Base-by-base conservation (phyloP, 2,329 filamentous ascomycete species). In the Acrodontium crateriforme region DNA sequence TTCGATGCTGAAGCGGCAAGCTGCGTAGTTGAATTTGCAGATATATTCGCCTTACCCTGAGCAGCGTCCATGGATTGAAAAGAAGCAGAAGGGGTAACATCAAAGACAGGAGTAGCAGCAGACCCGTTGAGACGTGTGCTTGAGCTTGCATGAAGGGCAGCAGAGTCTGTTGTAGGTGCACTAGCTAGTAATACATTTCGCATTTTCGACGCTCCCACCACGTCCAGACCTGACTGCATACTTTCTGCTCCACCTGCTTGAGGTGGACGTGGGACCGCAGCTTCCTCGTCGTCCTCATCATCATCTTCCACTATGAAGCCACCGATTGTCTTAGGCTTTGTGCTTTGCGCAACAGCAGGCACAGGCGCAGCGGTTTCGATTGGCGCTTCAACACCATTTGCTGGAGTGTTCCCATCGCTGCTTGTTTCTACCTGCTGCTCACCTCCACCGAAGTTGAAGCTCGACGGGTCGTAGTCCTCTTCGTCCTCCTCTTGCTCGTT, bases 241-340 rank as follows among this genome's bases (percentile, higher is more conserved):
- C 39, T 43, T 29, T 30, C 35, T 30, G 35, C 32, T 22, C 41
- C 42, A 30, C 43, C 44, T n/a, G 40, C 25, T 34, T 47, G 44
- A 25, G 40, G 42, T 16, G 42, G 35, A 16, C 41, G 34, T 16
- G 40, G 32, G 12, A 28, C 32, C 31, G 32, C 37, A 20, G 34
- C 35, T 19, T 42, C 47, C 37, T 64, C 60, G 44, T 64, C 62
- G 46, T 71, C 67, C 47, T 68, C 65, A 45, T 68, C 65, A 51
- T 71, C 67, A 50, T 71, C 69, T 54, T 74, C 70, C 50, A 69
- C 63, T 54, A 71, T 65, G 60, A 74, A 73, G 42, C 69, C 70
- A 50, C 67, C 69, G 46, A 67, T 64, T 36, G 62, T 69, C 45
- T 60, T 64, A 45, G 63, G 55, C 47, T 63, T 60, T 44, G 41